A percentile compares a stretch with the other conserved stretches of the same genome.
Evolutionary conservation across 306 rosid species (phyloP).

Genomic region (Cucumis melo): DNA sequence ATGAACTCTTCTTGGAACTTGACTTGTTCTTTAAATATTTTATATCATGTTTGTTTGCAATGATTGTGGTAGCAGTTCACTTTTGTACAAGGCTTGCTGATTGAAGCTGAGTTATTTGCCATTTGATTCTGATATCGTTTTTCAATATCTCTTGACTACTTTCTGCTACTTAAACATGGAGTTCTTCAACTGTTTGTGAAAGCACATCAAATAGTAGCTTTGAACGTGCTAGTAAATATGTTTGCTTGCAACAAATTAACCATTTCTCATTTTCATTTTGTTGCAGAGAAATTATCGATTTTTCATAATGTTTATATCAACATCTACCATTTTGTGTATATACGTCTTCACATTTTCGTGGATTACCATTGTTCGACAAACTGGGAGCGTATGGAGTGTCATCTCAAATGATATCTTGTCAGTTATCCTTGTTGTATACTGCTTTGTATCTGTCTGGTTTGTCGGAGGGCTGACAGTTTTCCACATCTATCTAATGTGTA

Average conservation of each 20-base stretch:
- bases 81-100: not conserved
- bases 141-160: not conserved
- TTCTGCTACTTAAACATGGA: not conserved
- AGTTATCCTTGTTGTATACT: constrained; percentile 58
- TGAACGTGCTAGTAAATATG: not conserved
- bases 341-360: constrained; percentile 74
- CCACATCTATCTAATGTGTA: constrained; percentile 70
- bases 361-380: constrained; percentile 46
- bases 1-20: not conserved
- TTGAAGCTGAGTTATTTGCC: not conserved
- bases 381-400: constrained; percentile 25
- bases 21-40: not conserved
- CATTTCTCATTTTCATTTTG: constrained; percentile 7
- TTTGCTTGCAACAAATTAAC: constrained; percentile 4
- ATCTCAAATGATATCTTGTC: constrained; percentile 47
- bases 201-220: not conserved
- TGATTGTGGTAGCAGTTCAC: not conserved
- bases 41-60: not conserved
- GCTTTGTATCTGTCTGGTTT: constrained; percentile 81
- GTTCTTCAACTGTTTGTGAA: not conserved
- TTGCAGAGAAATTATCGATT: constrained; percentile 85
- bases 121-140: not conserved
- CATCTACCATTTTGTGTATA: constrained; percentile 59
- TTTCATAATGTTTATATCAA: constrained; percentile 61
- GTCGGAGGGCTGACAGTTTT: constrained; percentile 88